Evolutionary conservation across 2,329 filamentous ascomycete species (phyloP).

Genomic region (Penicillium sp.): DNA sequence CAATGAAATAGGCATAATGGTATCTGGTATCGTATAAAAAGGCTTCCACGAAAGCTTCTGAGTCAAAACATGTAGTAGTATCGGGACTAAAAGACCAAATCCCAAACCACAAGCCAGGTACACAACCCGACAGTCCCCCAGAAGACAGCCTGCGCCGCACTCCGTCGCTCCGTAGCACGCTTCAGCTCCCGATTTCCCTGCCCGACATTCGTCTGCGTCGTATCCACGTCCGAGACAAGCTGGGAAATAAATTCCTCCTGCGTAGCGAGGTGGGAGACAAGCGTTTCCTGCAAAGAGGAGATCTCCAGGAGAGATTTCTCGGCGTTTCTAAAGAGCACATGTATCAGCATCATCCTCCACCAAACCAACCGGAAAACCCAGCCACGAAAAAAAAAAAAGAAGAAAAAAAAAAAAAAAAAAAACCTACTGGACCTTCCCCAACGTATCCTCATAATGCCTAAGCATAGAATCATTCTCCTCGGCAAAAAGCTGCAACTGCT

Average conservation of each 20-base stretch:
- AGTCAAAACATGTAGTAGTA: neutral
- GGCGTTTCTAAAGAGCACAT: conserved; percentile 59
- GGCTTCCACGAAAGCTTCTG: neutral
- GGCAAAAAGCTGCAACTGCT: conserved; percentile 91
- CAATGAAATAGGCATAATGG: neutral
- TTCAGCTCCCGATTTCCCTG: conserved; percentile 90
- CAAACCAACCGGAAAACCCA: neutral
- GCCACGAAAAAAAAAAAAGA: no score
- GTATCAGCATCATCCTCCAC: neutral
- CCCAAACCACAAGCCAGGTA: conserved; percentile 72
- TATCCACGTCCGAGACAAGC: conserved; percentile 76
- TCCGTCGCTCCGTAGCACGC: conserved; percentile 69
- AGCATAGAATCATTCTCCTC: conserved; percentile 91
- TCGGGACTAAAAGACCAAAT: conserved; percentile 57
- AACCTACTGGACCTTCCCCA: conserved; percentile 87
- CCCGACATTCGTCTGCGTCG: conserved; percentile 81
- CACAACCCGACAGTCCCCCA: conserved; percentile 76
- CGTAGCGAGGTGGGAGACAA: conserved; percentile 78
- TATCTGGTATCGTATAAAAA: neutral
- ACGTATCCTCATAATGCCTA: conserved; percentile 86
- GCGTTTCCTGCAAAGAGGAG: conserved; percentile 82
- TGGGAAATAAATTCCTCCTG: conserved; percentile 89
- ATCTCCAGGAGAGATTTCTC: conserved; percentile 92
- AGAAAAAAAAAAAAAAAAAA: neutral
- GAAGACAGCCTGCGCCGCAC: conserved; percentile 73